Conservation (phyloP, 148 eudicot genomes). For the Salicornia ramosissima region DNA sequence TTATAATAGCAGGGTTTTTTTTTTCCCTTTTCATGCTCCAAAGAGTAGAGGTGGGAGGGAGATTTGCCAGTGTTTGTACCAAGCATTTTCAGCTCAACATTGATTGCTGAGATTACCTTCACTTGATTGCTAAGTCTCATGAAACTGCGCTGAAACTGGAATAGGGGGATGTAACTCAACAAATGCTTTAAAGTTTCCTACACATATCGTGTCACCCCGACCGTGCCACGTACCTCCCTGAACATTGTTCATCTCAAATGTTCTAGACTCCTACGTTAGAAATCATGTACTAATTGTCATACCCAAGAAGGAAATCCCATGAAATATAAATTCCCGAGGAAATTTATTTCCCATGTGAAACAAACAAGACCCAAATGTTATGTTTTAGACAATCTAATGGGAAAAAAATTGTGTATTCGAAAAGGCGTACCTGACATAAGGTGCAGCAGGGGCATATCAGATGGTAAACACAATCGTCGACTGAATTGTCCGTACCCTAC, state of each 20-base stretch:
- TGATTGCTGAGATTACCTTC: conserved; percentile 4
- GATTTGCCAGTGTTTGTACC: background rate
- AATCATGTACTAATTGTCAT: background rate
- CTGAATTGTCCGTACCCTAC: conserved; percentile 63
- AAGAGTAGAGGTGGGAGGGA: background rate
- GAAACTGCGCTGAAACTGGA: conserved; percentile 40
- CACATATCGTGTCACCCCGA: conserved; percentile 80
- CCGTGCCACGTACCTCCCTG: conserved; percentile 96
- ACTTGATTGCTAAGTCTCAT: conserved; percentile 17
- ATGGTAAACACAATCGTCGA: conserved; percentile 87
- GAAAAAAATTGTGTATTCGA: no score
- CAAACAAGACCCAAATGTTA: no score
- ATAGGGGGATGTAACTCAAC: conserved; percentile 57
- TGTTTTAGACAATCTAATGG: no score
- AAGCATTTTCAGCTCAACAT: conserved; percentile 15
- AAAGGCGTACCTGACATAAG: conserved; percentile 54
- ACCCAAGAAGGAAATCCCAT: background rate
- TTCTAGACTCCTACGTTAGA: conserved; percentile 69
- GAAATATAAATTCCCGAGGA: background rate
- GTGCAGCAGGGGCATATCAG: conserved; percentile 83
- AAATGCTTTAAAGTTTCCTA: conserved; percentile 53
- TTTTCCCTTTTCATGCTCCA: background rate
- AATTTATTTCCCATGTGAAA: background rate
- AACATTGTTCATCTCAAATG: conserved; percentile 90
- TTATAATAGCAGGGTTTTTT: background rate